A percentile compares a stretch with the other conserved stretches of the same genome.
These are phyloP conservation scores for Chaetomium fimeti DNA, from an alignment of 495 filamentous ascomycete genomes.

Conservation along the genomic window DNA sequence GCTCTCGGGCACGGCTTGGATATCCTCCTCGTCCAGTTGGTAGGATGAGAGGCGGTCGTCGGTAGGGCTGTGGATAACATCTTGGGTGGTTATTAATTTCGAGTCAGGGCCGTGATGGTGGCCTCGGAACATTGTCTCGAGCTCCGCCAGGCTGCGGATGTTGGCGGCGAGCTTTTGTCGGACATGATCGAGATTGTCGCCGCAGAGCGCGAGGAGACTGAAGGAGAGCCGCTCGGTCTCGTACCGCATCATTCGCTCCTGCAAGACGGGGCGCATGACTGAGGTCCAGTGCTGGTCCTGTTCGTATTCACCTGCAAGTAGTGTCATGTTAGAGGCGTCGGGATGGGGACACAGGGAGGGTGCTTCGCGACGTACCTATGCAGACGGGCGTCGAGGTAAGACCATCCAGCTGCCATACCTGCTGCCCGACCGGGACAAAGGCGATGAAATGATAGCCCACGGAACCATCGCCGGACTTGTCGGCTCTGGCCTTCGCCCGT, in stretches of 20 bases:
- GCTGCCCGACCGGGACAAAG: conserved; percentile 71
- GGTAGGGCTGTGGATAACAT: conserved; percentile 13
- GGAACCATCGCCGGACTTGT: conserved; percentile 36
- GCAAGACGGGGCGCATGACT: conserved; percentile 40
- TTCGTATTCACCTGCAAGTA: conserved; percentile 25
- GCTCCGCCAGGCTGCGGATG: conserved; percentile 32
- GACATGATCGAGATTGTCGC: conserved; percentile 36
- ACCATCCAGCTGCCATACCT: conserved; percentile 89
- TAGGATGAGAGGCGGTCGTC: conserved; percentile 28
- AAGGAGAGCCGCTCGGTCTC: conserved; percentile 41
- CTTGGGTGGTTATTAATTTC: not conserved
- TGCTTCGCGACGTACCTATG: conserved; percentile 54
- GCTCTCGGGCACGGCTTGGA: conserved; percentile 13
- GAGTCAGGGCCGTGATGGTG: conserved; percentile 12
- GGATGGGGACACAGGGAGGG: not conserved
- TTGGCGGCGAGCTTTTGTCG: conserved; percentile 37
- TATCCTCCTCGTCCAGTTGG: conserved; percentile 27
- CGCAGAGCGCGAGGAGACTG: conserved; percentile 50
- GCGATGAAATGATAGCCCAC: conserved; percentile 89
- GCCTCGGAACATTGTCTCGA: conserved; percentile 30
- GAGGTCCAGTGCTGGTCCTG: conserved; percentile 41
- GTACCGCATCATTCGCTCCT: conserved; percentile 43
- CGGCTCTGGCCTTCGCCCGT: conserved; percentile 11
- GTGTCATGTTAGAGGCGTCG: not conserved
- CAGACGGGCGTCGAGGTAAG: conserved; percentile 69